These are phyloP conservation scores for Pseudofabraea citricarpa DNA, from an alignment of 2,329 filamentous ascomycete genomes.

Conservation along the genomic window DNA sequence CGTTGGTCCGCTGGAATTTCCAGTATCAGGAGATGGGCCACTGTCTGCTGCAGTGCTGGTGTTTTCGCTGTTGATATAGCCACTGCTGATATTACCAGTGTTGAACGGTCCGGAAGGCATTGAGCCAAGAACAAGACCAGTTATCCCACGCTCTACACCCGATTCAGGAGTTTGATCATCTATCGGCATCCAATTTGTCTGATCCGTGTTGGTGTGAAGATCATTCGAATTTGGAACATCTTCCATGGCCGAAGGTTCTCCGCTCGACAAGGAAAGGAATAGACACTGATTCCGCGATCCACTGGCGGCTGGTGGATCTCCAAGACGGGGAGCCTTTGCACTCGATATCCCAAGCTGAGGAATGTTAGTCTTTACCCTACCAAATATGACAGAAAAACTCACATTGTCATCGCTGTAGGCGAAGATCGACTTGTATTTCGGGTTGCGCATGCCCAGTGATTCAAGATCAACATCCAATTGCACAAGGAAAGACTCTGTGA, in stretches of 20 bases:
- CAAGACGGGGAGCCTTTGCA: conserved; percentile 14
- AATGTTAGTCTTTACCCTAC: conserved; percentile 8
- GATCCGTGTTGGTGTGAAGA: conserved; percentile 1
- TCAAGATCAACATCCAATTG: conserved; percentile 91
- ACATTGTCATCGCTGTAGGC: conserved; percentile 32
- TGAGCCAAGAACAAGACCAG: conserved; percentile 15
- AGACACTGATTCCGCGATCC: too few relatives aligned
- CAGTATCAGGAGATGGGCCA: conserved; percentile 19
- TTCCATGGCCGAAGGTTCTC: conserved; percentile 9
- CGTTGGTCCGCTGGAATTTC: conserved; percentile 42
- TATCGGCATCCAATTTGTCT: conserved; percentile 13
- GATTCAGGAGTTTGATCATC: conserved; percentile 8
- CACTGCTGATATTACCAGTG: conserved; percentile 19
- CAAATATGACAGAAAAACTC: conserved; percentile 15
- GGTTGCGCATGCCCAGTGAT: conserved; percentile 59
- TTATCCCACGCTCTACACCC: conserved; percentile 16
- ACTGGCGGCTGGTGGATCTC: too few relatives aligned
- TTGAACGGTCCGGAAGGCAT: conserved; percentile 4
- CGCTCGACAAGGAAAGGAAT: too few relatives aligned
- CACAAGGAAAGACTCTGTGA: conserved; percentile 91
- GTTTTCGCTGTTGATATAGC: conserved; percentile 38
- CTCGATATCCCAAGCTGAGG: conserved; percentile 21
- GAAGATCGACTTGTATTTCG: conserved; percentile 51
- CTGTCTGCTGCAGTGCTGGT: conserved; percentile 32
- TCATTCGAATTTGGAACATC: conserved; percentile 1